Base-by-base conservation (phyloP, 2,329 filamentous ascomycete genomes). In the Alternaria sp. region DNA sequence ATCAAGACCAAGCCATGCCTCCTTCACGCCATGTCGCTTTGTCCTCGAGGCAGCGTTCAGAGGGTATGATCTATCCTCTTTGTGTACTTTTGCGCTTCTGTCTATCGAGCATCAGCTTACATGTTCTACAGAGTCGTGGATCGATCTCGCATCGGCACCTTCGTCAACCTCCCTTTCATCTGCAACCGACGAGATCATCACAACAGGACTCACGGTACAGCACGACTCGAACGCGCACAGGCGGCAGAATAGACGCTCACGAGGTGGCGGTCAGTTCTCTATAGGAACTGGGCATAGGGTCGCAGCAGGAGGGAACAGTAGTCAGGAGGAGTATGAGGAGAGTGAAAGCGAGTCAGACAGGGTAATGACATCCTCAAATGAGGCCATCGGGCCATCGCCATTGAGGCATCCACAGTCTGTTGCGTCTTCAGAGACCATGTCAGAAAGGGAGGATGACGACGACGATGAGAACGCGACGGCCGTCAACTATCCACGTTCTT, bases 241-340 rank as follows among this genome's bases (percentile, higher is more conserved):
- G 58, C 87, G 89, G 56, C 77, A 82, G 58, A 78, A 82, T 58
- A 80, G 84, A 58, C 62, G 78, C 73, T 79, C 71, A 54, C 60
- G 63, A 41, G 61, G 59, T 26, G 64, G 68, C 29, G 67, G 71
- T 17, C 71, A 69, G 40, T 76, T 78, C 58, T 71, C 70, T 10
- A 60, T 74, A 54, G 75, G 73, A 44, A 72, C 72, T 21, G 71
- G 72, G 39, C 63, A 74, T 42, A 79, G 80, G 39, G 79, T 84
- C 14, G 73, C 77, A 28, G 83, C 75, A 48, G 75, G 71, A 40
- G 81, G 80, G 33, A 95, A 92, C 51, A 96, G 92, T 78, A 96
- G 93, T 71, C 92, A 97, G 75, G 93, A 97, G 68, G 93, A 97
- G 79, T 96, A 96, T 71, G 92, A 96, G 33, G 93, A 97, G 80